Base-by-base conservation (phyloP, 768 basidiomycete genomes). In the Tylopilus subfusipes region DNA sequence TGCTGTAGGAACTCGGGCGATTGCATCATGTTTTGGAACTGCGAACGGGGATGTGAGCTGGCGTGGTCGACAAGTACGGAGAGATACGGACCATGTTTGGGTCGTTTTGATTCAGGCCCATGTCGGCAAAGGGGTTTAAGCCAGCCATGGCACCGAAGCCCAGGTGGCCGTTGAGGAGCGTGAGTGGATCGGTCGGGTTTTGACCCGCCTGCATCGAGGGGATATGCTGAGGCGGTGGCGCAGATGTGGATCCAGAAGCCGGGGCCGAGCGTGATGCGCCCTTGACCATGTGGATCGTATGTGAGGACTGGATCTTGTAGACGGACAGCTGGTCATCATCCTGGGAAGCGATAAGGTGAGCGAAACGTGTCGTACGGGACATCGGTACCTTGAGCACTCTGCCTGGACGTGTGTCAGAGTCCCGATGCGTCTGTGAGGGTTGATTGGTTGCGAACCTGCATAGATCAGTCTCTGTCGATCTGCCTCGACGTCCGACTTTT, bases 221-320 rank as follows among this genome's bases (percentile, higher is more conserved):
- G 19, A 93, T 57, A 40, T 66, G 64, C 19, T 60, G 75, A 7
- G 61, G 3, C n/a, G 80, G 73, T 1, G 81, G 65, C 5, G 79
- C 62, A n/a, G 76, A 59, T 21, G 78, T 55, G 38, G 79, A 63
- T 0, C 82, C 67, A 1, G 75, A 55, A 16, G 73, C 31, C 2
- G 46, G 7, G 0, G 68, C 55, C 2, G 67, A 45, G 9, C 86
- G 80, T 2, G 85, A 78, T 11, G 82, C 84, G 22, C 91, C 90
- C 68, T 95, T 96, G 63, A 94, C 94, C 90, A 93, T 93, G 69
- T 93, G 93, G 39, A 95, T 84, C 0, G 93, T 94, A 68, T 97
- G 90, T 4, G 82, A 78, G 1, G 87, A 82, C 65, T 91, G 89
- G 54, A 97, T 93, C 78, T 97, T 96, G 81, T 97, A 97, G 9